A percentile compares a stretch with the other conserved stretches of the same genome.
phyloP scores from a whole-genome alignment of 371 early-diverging fungal genomes.

The Entomophthora muscae region DNA sequence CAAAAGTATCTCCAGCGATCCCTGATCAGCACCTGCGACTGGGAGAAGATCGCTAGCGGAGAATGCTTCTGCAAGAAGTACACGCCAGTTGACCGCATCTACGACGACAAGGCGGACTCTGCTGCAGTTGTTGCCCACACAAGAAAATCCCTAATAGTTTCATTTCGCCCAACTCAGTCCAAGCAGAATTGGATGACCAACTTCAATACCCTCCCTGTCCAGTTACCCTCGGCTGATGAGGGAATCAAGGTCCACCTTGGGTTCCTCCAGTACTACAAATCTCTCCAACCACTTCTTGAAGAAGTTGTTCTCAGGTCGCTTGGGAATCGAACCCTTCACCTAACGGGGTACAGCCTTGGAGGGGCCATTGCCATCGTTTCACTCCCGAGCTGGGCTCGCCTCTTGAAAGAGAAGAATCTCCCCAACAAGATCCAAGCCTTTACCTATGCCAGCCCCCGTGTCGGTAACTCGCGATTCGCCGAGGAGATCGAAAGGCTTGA shows the following conservation, averaged over 20 bases:
- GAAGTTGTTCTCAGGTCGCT: neutral
- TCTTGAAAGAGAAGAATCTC: neutral
- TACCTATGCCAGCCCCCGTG: neutral
- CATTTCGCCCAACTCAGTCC: neutral
- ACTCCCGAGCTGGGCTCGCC: neutral
- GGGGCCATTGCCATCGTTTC: neutral
- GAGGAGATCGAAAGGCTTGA: neutral
- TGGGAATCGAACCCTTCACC: neutral
- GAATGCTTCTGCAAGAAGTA: neutral
- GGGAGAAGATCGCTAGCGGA: neutral
- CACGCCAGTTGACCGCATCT: neutral
- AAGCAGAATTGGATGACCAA: neutral
- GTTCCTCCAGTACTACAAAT: neutral
- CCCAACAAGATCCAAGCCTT: neutral
- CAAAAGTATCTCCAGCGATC: neutral
- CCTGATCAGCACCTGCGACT: neutral
- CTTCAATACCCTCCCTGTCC: neutral
- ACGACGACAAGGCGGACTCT: neutral
- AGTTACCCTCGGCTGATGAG: neutral
- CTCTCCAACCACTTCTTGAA: neutral
- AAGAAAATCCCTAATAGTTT: neutral
- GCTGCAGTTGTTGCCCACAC: neutral
- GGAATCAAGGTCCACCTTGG: conserved; percentile 2
- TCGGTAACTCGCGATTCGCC: neutral
- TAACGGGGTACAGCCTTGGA: conserved; percentile 3